Conservation (phyloP, 495 filamentous ascomycete species). For the Pyrenopolyporus hunteri region DNA sequence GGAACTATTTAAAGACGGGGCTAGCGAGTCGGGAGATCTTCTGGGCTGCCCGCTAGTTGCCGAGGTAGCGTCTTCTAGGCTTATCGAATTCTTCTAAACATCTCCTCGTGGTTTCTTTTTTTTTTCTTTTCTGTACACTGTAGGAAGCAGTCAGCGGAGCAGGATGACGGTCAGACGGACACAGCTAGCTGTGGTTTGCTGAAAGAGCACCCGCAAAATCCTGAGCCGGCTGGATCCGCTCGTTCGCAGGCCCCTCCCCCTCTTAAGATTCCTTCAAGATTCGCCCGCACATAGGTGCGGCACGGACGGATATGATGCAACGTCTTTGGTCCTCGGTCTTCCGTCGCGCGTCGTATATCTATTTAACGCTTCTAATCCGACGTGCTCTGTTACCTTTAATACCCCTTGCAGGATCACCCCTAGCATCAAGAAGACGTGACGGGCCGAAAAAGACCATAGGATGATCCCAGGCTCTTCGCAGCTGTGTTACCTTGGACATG, state of each 20-base stretch:
- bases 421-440: slow-evolving; percentile 6
- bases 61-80: too few relatives aligned
- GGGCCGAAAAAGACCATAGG: slow-evolving; percentile 14
- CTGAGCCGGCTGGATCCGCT: neutral
- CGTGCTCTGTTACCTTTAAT: neutral
- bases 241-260: neutral
- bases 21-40: too few relatives aligned
- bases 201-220: neutral
- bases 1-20: neutral
- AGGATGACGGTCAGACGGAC: too few relatives aligned
- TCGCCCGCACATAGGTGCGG: slow-evolving; percentile 32
- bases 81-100: too few relatives aligned
- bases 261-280: slow-evolving; percentile 7
- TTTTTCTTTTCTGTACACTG: too few relatives aligned
- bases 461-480: slow-evolving; percentile 1
- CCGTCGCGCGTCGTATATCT: neutral
- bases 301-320: too few relatives aligned
- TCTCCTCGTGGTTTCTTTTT: too few relatives aligned
- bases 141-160: too few relatives aligned
- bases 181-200: neutral
- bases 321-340: too few relatives aligned
- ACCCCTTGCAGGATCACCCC: neutral
- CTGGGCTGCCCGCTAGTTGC: too few relatives aligned
- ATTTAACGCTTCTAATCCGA: neutral
- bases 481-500: slow-evolving; percentile 5